Evolutionary conservation across 306 rosid species (phyloP), one percentile per base, ranked within the genome.

Genomic region (Prunus davidiana): DNA sequence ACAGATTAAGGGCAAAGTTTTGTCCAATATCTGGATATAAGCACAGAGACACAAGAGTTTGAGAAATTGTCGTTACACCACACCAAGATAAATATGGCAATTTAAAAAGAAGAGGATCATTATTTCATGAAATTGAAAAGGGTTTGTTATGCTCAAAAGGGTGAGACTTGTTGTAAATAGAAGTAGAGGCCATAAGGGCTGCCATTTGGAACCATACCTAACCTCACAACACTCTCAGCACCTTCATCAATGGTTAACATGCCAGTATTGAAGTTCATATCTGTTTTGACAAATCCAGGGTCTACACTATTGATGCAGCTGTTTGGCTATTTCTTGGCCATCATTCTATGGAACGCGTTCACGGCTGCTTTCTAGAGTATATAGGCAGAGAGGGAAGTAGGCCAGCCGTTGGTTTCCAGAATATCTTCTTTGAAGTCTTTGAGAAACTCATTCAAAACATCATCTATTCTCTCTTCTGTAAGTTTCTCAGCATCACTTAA

Each of bases 281-380:
- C 89, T 6, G 87, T 78, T 60, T 84, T 80, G 27, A 80, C 85
- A 77, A 16, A 82, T 28, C 87, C 84, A 57, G 88, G 91, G 27
- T 83, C 75, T 7, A 82, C 82, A 70, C 71, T 47, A 60, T 87
- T 87, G 2, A 82, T 58, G 60, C 84, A 75, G 22, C 80, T 74
- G 25, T 55, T 55, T 9, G 78, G 82, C 12, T 87, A 46, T 74
- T 82, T 84, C 49, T 76, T 84, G 6, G 85, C 80, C 24, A 79
- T 57, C 61, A 82, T 28, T 60, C 88, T 82, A 61, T 86, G 82
- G 79, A 82, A 74, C 28, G 78, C 85, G 75, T 68, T 75, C 50
- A 84, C 24, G 34, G 88, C 66, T 13, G 69, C 82, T 84, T 88
- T 88, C 28, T 88, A 82, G 50, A 86, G 8, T 9, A 1, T 22